phyloP scores from a whole-genome alignment of 768 basidiomycete genomes.

The Termitomyces titanicus region DNA sequence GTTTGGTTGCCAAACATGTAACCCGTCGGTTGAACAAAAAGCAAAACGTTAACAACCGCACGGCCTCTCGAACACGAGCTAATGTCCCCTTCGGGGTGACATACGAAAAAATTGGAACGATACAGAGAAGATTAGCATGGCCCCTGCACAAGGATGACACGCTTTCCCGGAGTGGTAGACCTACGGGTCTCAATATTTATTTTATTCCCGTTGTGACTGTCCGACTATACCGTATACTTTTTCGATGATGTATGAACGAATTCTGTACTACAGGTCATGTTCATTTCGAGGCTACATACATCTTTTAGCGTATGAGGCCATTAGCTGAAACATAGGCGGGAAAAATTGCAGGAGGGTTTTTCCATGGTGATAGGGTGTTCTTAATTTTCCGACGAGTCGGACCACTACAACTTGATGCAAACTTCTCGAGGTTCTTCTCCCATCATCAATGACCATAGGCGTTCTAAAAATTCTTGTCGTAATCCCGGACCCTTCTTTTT shows the following conservation, averaged over 20 bases:
- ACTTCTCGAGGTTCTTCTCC: no score
- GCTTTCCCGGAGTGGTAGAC: conserved; percentile 91
- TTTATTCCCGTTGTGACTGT: conserved; percentile 12
- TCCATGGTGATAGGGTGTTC: no score
- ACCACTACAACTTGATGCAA: no score
- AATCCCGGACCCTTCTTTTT: no score
- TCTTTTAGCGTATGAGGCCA: no score
- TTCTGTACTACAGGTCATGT: neutral
- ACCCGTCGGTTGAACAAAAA: conserved; percentile 21
- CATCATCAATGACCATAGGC: no score
- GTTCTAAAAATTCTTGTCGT: no score
- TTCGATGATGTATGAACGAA: neutral
- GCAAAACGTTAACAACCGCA: conserved; percentile 11
- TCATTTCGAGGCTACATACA: no score
- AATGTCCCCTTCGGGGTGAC: conserved; percentile 86
- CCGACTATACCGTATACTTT: neutral
- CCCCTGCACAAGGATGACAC: conserved; percentile 99
- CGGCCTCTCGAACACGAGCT: neutral
- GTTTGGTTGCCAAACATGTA: neutral
- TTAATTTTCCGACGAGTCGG: no score
- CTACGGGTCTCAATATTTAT: conserved; percentile 44
- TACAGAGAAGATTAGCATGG: conserved; percentile 99
- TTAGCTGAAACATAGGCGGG: no score
- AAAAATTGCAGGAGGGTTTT: no score
- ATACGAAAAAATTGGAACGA: conserved; percentile 99